Evolutionary conservation across 1,284 basidiomycete species (phyloP), one percentile per base, ranked within the genome.

Genomic region (Cutaneotrichosporon sp.): DNA sequence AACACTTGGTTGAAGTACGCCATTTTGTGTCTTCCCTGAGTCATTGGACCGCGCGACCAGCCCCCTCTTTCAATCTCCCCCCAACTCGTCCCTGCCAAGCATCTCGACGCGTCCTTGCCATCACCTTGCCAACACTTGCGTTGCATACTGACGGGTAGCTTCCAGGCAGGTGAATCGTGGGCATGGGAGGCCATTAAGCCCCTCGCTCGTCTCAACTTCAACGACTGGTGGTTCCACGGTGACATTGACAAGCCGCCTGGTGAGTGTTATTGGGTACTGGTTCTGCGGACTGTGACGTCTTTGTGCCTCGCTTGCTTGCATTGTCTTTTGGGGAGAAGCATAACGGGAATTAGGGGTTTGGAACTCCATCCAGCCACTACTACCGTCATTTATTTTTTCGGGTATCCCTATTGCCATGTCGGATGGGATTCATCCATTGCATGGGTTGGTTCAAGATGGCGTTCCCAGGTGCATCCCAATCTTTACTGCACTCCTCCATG

Each of bases 221-320:
- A 78, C 29, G 63, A 84, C 57, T 87, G 85, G 85, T 87, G 85
- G 85, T 83, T 86, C 73, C 74, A 74, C 55, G 70, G 67, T 11
- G 60, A 67, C 49, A 66, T 71, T 49, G 55, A 68, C 56, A 46
- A 59, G 10, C 72, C 73, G 2, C 70, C 70, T 20, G 52, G 37
- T 42, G 38, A 50, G 51, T 51, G 17, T 14, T 44, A 20, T n/a
- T n/a, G n/a, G n/a, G n/a, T n/a, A n/a, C n/a, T n/a, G n/a, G n/a
- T n/a, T n/a, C n/a, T n/a, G n/a, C n/a, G n/a, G n/a, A n/a, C n/a
- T n/a, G n/a, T n/a, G n/a, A n/a, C n/a, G n/a, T 20, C n/a, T 20
- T 38, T 22, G 35, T 38, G 19, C 35, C 35, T 38, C 19, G 24
- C 20, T 38, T 38, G 35, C 20, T 20, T 38, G 20, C 19, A n/a